Evolutionary conservation across 108 stramenopile species (phyloP), one percentile per base, ranked within the genome.

Genomic region (Cyclotella choctawhatcheeana): DNA sequence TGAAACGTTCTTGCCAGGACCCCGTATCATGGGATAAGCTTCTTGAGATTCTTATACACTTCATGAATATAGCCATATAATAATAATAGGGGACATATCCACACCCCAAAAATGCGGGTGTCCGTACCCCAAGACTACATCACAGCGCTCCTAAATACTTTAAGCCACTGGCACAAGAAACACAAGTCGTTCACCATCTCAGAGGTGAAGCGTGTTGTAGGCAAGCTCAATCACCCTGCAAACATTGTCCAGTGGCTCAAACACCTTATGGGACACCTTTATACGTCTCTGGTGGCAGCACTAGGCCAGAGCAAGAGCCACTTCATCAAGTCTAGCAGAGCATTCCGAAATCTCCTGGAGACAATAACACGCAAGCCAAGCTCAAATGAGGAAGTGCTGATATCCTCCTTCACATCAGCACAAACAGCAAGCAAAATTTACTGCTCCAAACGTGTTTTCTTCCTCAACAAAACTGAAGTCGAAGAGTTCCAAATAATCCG

Each of bases 401-500:
- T 4, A 48, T n/a, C 12, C 12, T n/a, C 47, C 47, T n/a, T 48
- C 47, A 4, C 12, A 10, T n/a, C 12, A 48, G n/a, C 17, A 4
- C 4, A 48, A n/a, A n/a, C 47, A n/a, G n/a, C 16, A 10, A 10
- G 47, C 8, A 10, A n/a, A n/a, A n/a, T 48, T 10, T n/a, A 48
- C 47, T 4, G n/a, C 4, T 10, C 16, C 4, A 4, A n/a, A n/a
- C 12, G 18, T 14, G 27, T 48, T 7, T 25, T 55, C 35, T 17
- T 40, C 53, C 54, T 67, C 21, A 67, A 67, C 52, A 17, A 20
- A 0, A 40, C 66, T 2, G 16, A 44, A 0, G 5, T 24, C 3
- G 21, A 60, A 10, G 69, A 70, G 56, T 32, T 70, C 3, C 18
- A 22, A 40, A 26, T 70, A 10, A 70, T 60, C n/a, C 25, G 44